Conservation (phyloP, 169 alveolate species). For the Eimeria falciformis region DNA sequence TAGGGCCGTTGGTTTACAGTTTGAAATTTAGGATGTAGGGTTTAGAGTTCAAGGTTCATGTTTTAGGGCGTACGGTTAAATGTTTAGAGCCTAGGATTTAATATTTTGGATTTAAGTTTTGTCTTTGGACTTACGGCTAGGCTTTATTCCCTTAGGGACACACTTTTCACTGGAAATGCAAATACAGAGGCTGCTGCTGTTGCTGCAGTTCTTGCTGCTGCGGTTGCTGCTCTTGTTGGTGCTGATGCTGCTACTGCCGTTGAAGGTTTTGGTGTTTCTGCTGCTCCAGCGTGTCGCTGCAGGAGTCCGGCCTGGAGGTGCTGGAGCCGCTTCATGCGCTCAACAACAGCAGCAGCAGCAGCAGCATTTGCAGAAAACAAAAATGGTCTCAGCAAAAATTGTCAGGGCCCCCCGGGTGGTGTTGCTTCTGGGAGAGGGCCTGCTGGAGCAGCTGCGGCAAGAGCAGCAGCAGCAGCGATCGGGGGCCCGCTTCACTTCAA, state of each 20-base stretch:
- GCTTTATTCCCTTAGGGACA: no score
- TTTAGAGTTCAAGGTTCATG: background rate
- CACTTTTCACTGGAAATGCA: no score
- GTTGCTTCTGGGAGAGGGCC: conserved; percentile 15
- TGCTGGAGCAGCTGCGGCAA: conserved; percentile 32
- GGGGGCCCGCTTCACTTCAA: background rate
- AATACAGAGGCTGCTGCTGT: background rate
- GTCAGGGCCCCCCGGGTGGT: conserved; percentile 33
- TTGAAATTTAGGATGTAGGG: background rate
- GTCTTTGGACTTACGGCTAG: no score
- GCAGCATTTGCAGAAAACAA: background rate
- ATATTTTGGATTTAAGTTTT: no score
- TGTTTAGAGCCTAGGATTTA: no score
- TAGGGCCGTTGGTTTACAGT: background rate
- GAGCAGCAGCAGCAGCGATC: conserved; percentile 40
- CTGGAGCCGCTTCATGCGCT: background rate
- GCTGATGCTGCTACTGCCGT: no score
- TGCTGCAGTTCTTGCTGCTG: background rate
- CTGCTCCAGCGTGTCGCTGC: background rate
- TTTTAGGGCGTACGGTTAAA: no score
- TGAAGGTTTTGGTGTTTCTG: no score
- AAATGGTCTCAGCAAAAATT: background rate
- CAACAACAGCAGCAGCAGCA: conserved; percentile 27
- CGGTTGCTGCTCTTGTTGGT: background rate
- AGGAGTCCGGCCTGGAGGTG: conserved; percentile 66